Evolutionary conservation across 2,329 filamentous ascomycete species (phyloP).

Genomic region (Tolypocladium nubicola): DNA sequence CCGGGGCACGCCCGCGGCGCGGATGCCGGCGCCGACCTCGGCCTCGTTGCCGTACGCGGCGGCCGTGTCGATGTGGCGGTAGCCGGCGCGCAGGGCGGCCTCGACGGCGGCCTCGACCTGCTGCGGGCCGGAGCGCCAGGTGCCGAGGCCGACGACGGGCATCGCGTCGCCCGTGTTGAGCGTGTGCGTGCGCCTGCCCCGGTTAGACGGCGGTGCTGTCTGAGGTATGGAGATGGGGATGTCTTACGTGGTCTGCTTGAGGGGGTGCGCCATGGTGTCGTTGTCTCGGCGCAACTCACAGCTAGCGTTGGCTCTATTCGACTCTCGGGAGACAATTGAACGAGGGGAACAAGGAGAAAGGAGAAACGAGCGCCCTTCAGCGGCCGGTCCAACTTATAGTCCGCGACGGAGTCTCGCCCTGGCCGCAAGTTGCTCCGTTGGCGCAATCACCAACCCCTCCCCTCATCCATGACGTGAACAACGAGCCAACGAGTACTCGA

Average conservation of each 20-base stretch:
- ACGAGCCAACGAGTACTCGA: no score
- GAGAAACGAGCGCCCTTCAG: not conserved
- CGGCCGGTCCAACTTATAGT: not conserved
- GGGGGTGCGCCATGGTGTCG: slow-evolving; percentile 3
- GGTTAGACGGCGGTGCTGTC: not conserved
- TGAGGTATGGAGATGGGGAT: not conserved
- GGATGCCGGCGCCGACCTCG: slow-evolving; percentile 57
- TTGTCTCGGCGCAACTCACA: not conserved
- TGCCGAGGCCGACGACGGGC: slow-evolving; percentile 65
- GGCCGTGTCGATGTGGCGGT: slow-evolving; percentile 69
- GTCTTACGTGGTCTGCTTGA: slow-evolving; percentile 4
- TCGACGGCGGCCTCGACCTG: slow-evolving; percentile 64
- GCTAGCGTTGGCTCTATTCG: not conserved
- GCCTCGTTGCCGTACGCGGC: slow-evolving; percentile 68
- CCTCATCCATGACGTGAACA: not conserved
- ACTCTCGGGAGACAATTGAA: not conserved
- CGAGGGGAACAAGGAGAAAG: not conserved
- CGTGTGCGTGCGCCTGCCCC: slow-evolving; percentile 38
- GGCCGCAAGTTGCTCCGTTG: not conserved
- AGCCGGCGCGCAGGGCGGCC: slow-evolving; percentile 54
- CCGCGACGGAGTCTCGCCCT: not conserved
- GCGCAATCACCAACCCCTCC: not conserved
- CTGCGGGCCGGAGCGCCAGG: slow-evolving; percentile 64
- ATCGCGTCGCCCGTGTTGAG: slow-evolving; percentile 73
- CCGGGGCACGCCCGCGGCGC: slow-evolving; percentile 52